phyloP scores from a whole-genome alignment of 139 green algal genomes.

The Limnomonas spitsbergensis region DNA sequence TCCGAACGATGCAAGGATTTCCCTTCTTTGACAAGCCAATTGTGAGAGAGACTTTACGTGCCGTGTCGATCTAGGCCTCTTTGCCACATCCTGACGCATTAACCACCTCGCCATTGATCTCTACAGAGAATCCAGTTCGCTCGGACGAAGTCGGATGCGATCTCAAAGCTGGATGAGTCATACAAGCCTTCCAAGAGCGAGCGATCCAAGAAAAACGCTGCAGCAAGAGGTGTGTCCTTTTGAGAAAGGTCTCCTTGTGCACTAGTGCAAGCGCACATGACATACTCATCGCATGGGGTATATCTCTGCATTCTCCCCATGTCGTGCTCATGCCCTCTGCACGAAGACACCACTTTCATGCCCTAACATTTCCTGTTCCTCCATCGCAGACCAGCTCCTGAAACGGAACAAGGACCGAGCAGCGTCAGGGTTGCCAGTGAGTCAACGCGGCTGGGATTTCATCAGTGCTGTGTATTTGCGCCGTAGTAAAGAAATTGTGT shows the following conservation, averaged over 20 bases:
- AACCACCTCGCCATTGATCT: too few relatives aligned
- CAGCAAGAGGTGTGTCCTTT: slow-evolving; percentile 37
- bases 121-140: slow-evolving; percentile 83
- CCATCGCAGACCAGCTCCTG: slow-evolving; percentile 12
- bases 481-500: too few relatives aligned
- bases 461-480: too few relatives aligned
- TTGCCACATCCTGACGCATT: background rate
- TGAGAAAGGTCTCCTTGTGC: background rate
- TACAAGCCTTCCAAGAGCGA: slow-evolving; percentile 72
- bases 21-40: slow-evolving; percentile 97
- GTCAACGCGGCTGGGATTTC: too few relatives aligned
- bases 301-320: too few relatives aligned
- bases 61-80: background rate
- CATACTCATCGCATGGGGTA: too few relatives aligned
- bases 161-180: slow-evolving; percentile 81
- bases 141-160: slow-evolving; percentile 85
- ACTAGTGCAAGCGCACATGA: background rate
- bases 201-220: slow-evolving; percentile 51
- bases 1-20: slow-evolving; percentile 92
- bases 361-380: background rate
- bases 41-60: too few relatives aligned
- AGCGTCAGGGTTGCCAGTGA: background rate
- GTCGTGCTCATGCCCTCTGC: background rate
- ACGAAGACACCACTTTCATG: background rate
- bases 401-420: slow-evolving; percentile 13